Base-by-base conservation (phyloP, 2,329 filamentous ascomycete species). In the Penicillium sp. region DNA sequence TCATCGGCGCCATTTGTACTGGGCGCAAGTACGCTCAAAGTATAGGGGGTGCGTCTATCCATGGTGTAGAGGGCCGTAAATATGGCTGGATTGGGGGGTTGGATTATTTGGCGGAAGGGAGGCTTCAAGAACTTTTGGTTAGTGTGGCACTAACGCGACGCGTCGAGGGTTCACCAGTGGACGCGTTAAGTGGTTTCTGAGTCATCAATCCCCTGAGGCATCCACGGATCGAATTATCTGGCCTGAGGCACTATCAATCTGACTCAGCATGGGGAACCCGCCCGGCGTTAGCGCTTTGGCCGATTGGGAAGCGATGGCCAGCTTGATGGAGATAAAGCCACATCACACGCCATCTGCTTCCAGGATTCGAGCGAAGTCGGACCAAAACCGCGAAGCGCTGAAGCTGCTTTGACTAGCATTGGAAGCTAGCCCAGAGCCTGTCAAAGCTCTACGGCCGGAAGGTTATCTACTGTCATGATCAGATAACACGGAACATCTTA, bases 11-110 rank as follows among this genome's bases (percentile, higher is more conserved):
- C 83, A 65, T 85, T 84, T 59, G 82, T 82, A 62, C 82, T 84
- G 53, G 86, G 81, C 63, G 85, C 84, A 65, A 90, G 91, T 58
- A 97, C 86, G 68, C 88, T 92, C 64, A 93, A 81, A 4, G 91
- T 88, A 75, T 92, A 97, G 47, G 91, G 86, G 59, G 90, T 91
- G 77, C 90, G 89, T 67, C 87, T 84, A 81, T 99, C 93, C 90
- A 96, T 95, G 39, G 62, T 62, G 50, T 53, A 45, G 6, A 13
- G 47, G 26, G 29, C 34, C 38, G 62, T 56, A 58, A 60, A 59
- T 51, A 58, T 59, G 55, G 49, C 58, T 50, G 49, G 56, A 23
- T 56, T 53, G 55, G 55, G 47, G 53, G 54, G 56, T 53, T 54
- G 53, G 46, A 46, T 47, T 52, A 53, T 51, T 56, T 42, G 50